phyloP scores from a whole-genome alignment of 202 grass and related monocot species.

The Cymbopogon flexuosus region DNA sequence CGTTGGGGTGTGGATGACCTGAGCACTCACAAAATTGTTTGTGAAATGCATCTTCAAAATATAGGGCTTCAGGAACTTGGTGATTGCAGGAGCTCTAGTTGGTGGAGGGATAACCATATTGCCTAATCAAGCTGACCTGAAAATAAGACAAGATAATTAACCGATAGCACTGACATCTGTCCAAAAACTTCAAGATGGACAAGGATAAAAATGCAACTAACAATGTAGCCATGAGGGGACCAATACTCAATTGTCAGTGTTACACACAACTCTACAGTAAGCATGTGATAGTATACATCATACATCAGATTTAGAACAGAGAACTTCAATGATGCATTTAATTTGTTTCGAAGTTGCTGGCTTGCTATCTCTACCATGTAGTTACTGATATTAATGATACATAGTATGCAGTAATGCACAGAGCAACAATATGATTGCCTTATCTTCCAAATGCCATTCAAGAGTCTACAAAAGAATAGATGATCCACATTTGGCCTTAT shows the following conservation, averaged over 20 bases:
- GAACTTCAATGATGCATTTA: background rate
- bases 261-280: background rate
- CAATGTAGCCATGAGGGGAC: background rate
- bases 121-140: slow-evolving; percentile 11
- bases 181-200: background rate
- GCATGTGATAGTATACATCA: background rate
- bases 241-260: background rate
- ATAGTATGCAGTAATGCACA: background rate
- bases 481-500: background rate
- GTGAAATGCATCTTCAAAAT: slow-evolving; percentile 67
- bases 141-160: slow-evolving; percentile 27
- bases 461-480: background rate
- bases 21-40: slow-evolving; percentile 51
- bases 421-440: background rate
- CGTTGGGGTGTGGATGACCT: slow-evolving; percentile 60
- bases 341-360: background rate
- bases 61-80: slow-evolving; percentile 57
- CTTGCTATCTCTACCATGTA: background rate
- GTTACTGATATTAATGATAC: background rate
- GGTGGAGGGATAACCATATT: slow-evolving; percentile 48
- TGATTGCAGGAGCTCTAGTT: slow-evolving; percentile 38
- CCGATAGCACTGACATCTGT: background rate
- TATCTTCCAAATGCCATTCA: background rate
- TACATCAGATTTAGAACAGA: background rate
- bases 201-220: background rate